Evolutionary conservation across 208 protist genomes (phyloP), one percentile per base, ranked within the genome.

Genomic region (Blastocrithidia nonstop): DNA sequence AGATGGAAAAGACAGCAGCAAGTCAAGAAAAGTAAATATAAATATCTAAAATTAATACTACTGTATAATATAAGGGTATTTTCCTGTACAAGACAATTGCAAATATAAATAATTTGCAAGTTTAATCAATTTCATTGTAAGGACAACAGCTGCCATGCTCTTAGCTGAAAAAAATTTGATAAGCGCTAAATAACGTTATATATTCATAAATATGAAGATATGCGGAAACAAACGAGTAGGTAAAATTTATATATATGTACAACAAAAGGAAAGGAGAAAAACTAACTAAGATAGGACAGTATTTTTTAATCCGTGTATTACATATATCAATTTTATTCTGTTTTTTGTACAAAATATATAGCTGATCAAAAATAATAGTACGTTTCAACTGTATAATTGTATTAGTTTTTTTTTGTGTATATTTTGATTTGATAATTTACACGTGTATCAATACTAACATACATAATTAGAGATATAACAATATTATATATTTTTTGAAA

Each of bases 281-380:
- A 6, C 6, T 38, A 63, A 40, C 21, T 29, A 31, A 39, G 1
- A 6, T n/a, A 56, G 20, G 4, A 19, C 8, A 24, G 5, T 37
- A 8, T 49, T 53, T 29, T 57, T 57, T 58, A 6, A 22, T 57
- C n/a, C 29, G 4, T 19, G 25, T 35, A 16, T 16, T 35, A 35
- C 15, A 35, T 35, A 16, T n/a, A 35, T 16, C 29, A 35, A 35
- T 16, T 35, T 35, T 16, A 15, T 16, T 35, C 13, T 16, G 13
- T 16, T 13, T 35, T 16, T 16, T 35, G 15, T 16, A 35, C 13
- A 35, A 35, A 35, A 35, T 13, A 13, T 13, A 35, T n/a, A 35
- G 29, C 29, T 13, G 13, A 35, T 16, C 13, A 16, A 13, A 16
- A 35, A 16, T 35, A 16, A 35, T n/a, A 35, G 15, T 16, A 35